phyloP scores from a whole-genome alignment of 1,284 basidiomycete genomes.

The Sanghuangporus weigelae region DNA sequence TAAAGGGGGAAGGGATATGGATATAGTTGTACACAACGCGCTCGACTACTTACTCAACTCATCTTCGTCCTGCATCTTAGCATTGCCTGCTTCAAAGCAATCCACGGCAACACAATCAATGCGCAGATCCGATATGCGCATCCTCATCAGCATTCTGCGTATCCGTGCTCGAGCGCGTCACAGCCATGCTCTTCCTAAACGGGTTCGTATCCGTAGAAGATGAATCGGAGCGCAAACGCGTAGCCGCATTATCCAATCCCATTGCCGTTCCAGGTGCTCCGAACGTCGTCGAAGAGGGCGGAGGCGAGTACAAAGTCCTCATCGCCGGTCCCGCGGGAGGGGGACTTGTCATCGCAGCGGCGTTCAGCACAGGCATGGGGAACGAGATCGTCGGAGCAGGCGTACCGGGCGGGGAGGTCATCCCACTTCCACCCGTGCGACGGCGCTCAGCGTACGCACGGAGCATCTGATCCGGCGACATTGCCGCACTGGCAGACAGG shows the following conservation, averaged over 20 bases:
- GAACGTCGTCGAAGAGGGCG: slow-evolving; percentile 15
- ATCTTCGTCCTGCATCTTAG: background rate
- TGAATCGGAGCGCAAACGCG: background rate
- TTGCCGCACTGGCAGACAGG: slow-evolving; percentile 34
- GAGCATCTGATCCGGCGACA: slow-evolving; percentile 67
- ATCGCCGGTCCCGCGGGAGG: slow-evolving; percentile 24
- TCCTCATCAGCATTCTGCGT: slow-evolving; percentile 31
- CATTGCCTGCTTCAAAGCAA: background rate
- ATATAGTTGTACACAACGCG: background rate
- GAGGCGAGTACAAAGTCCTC: slow-evolving; percentile 33
- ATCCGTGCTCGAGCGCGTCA: slow-evolving; percentile 18
- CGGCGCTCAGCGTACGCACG: slow-evolving; percentile 65
- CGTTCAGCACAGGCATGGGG: slow-evolving; percentile 17
- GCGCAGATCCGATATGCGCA: slow-evolving; percentile 21
- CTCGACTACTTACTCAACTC: background rate
- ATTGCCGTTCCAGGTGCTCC: slow-evolving; percentile 5
- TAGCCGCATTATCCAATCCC: background rate
- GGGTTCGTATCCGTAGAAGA: slow-evolving; percentile 20
- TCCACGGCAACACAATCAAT: background rate
- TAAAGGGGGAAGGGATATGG: background rate
- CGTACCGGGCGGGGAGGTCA: slow-evolving; percentile 10
- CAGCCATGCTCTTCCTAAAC: slow-evolving; percentile 30
- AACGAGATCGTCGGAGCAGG: slow-evolving; percentile 10
- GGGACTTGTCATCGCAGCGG: slow-evolving; percentile 25
- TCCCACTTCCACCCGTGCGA: slow-evolving; percentile 22